phyloP scores from a whole-genome alignment of 177 flowering plant species.

The Telopea speciosissima region DNA sequence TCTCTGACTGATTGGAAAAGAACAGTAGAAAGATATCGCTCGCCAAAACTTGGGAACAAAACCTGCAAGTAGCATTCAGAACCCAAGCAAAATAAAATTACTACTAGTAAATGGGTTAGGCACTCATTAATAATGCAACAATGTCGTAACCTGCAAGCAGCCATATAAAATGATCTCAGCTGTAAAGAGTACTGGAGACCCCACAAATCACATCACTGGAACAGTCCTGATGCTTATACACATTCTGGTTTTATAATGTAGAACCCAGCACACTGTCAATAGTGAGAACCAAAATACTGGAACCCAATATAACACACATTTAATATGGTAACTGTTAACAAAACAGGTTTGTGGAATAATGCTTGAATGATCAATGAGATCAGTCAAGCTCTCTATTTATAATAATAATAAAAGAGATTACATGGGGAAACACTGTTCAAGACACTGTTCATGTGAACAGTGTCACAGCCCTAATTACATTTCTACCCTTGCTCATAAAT shows the following conservation, averaged over 20 bases:
- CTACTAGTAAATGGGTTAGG: neutral
- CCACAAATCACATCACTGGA: neutral
- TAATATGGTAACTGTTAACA: too few relatives aligned
- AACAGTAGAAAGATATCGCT: conserved; percentile 70
- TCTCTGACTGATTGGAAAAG: conserved; percentile 84
- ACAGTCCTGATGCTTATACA: neutral
- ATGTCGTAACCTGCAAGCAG: neutral
- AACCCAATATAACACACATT: neutral
- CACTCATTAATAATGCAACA: neutral
- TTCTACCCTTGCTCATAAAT: too few relatives aligned
- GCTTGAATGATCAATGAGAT: too few relatives aligned
- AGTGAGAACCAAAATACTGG: neutral
- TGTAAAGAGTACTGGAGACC: neutral
- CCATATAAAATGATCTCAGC: neutral
- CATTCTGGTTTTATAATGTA: neutral
- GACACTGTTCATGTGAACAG: too few relatives aligned
- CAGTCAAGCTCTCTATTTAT: too few relatives aligned
- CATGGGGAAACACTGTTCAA: too few relatives aligned
- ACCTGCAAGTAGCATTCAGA: conserved; percentile 44
- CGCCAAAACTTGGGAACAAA: conserved; percentile 83
- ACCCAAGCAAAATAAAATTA: neutral
- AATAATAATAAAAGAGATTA: too few relatives aligned
- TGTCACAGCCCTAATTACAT: too few relatives aligned
- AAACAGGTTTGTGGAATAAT: too few relatives aligned
- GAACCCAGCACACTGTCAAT: neutral